These are phyloP conservation scores for Fonsecaea monophora DNA, from an alignment of 2,329 filamentous ascomycete genomes.

Conservation along the genomic window DNA sequence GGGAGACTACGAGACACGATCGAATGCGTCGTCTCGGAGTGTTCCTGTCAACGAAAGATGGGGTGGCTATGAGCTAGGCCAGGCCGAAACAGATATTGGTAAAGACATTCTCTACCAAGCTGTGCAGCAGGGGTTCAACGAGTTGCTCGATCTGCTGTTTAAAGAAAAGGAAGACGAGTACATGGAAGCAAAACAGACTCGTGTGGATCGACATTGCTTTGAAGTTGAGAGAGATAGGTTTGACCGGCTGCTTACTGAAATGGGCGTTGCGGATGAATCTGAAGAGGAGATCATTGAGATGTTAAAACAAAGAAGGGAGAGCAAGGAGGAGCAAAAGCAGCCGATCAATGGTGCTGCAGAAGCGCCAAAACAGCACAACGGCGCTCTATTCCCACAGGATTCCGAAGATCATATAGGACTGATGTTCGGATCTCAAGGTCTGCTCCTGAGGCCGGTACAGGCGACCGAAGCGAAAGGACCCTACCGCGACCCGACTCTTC, in stretches of 20 bases:
- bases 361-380: constrained; percentile 28
- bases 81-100: constrained; percentile 80
- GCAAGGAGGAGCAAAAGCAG: constrained; percentile 52
- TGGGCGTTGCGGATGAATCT: neutral
- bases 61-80: constrained; percentile 79
- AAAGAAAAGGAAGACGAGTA: constrained; percentile 78
- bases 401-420: constrained; percentile 38
- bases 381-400: constrained; percentile 25
- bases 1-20: constrained; percentile 72
- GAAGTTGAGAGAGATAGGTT: constrained; percentile 50
- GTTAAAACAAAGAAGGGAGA: constrained; percentile 28
- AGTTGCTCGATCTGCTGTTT: constrained; percentile 87
- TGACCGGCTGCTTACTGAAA: constrained; percentile 38
- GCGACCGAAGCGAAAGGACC: neutral
- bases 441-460: neutral
- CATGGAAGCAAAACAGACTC: constrained; percentile 69
- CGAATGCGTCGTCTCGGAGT: constrained; percentile 75
- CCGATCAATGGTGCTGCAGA: constrained; percentile 44
- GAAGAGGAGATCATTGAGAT: constrained; percentile 30
- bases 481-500: constrained; percentile 52
- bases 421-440: constrained; percentile 20
- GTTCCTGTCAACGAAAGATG: constrained; percentile 71
- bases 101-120: constrained; percentile 91
- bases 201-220: constrained; percentile 65
- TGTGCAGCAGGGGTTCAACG: constrained; percentile 90